Base-by-base conservation (phyloP, 192 early-diverging fungal species). In the Funneliformis geosporum region DNA sequence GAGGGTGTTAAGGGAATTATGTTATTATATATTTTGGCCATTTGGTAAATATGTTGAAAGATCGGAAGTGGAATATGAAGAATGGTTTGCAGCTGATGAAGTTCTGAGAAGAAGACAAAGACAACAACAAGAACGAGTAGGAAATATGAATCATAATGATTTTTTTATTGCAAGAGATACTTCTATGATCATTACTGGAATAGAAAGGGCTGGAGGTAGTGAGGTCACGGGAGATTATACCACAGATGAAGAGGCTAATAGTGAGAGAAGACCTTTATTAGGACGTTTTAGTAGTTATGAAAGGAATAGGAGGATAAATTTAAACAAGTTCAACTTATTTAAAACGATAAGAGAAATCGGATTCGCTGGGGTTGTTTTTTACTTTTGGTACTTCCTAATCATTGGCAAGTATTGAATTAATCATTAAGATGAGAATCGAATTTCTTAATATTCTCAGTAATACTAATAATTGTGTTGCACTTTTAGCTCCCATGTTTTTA, bases 41-140 rank as follows among this genome's bases (percentile, higher is more conserved):
- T 99, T 99, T 89, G 96, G 96, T 9, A 93, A 95, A 76, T 96
- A 95, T 84, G 93, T 98, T n/a, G 94, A 94, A 77, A 89, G 91
- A 23, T 21, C 5, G 16, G 50, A 55, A 55, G 50, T 55, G 7
- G 50, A 55, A 55, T 23, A 60, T 66, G 76, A 67, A n/a, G 77
- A 79, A 55, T 78, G 76, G 73, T 62, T 55, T 55, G 50, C 50
- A 55, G 50, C 50, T 55, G 50, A 55, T 11, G 61, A 76, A 23
- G 40, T 55, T 70, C 0, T 28, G 18, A n/a, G 50, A 55, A 55
- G 14, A 18, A 4, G 6, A 21, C 50, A 55, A 55, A 55, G 50
- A 21, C 50, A 55, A 55, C 50, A 55, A 55, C 50, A 55, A 21
- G 50, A 55, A 55, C 50, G 50, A 55, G 50, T 55, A 55, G 50